These are phyloP conservation scores for Taphrina populina DNA, from an alignment of 1,139 yeast species.

Conservation along the genomic window DNA sequence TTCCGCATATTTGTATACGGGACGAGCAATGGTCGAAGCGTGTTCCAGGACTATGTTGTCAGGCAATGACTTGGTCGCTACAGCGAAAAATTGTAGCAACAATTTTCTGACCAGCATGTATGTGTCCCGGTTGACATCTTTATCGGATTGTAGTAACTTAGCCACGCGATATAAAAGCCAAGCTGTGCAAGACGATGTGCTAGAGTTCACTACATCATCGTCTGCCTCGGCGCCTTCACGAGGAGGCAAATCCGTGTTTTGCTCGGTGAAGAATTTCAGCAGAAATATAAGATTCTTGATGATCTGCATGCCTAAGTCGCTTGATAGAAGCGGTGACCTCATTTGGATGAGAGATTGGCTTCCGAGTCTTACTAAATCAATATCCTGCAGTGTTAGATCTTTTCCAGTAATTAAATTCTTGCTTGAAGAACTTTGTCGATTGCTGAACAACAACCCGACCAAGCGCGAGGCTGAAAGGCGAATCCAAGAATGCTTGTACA, in stretches of 20 bases:
- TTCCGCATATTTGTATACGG: slow-evolving; percentile 37
- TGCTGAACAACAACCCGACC: slow-evolving; percentile 53
- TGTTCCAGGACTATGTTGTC: slow-evolving; percentile 48
- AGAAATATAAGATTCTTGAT: slow-evolving; percentile 67
- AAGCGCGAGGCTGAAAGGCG: slow-evolving; percentile 69
- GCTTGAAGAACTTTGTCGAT: slow-evolving; percentile 44
- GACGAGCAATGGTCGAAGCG: slow-evolving; percentile 49
- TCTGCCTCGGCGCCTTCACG: slow-evolving; percentile 40
- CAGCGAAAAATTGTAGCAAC: slow-evolving; percentile 53
- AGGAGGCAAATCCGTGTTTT: slow-evolving; percentile 47
- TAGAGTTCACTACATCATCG: slow-evolving; percentile 40
- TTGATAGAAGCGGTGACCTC: slow-evolving; percentile 71
- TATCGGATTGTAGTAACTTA: slow-evolving; percentile 34
- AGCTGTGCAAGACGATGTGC: slow-evolving; percentile 23
- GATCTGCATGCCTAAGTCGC: slow-evolving; percentile 62
- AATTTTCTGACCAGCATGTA: slow-evolving; percentile 18
- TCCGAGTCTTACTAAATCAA: slow-evolving; percentile 59
- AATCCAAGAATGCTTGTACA: slow-evolving; percentile 93
- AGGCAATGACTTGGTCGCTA: slow-evolving; percentile 55
- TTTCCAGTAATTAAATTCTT: slow-evolving; percentile 35
- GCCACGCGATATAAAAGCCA: slow-evolving; percentile 35
- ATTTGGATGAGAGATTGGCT: slow-evolving; percentile 71
- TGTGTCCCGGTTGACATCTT: slow-evolving; percentile 32
- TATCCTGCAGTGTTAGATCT: slow-evolving; percentile 44
- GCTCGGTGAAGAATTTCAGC: slow-evolving; percentile 61